Base-by-base conservation (phyloP, 2,329 filamentous ascomycete genomes). In the Endoconidiophora laricicola region DNA sequence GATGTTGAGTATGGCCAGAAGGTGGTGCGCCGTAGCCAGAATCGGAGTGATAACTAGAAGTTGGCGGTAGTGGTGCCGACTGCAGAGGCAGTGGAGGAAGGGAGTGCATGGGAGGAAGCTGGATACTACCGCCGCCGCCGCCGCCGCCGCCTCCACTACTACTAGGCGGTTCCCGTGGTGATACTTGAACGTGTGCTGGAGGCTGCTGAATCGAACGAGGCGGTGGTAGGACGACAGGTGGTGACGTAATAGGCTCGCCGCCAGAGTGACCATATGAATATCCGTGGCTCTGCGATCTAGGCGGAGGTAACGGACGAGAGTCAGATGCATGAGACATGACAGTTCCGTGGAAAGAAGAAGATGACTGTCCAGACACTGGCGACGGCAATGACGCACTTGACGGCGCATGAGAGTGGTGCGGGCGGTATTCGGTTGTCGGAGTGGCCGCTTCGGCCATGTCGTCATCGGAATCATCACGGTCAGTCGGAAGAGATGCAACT, bases 391-490 rank as follows among this genome's bases (percentile, higher is more conserved):
- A 52, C 6, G 22, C 43, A 45, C 16, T 55, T 40, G 43, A 52
- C 42, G 24, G 38, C 29, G 47, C 29, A 18, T 10, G 22, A 23
- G 18, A 23, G 18, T 51, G 54, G 44, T 46, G 26, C 16, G 45
- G 51, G 18, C 42, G 49, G 10, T 46, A 46, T 44, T 38, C 47
- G 20, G 47, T n/a, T 48, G 54, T 44, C 14, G 55, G 49, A 12
- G 54, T 50, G 24, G 46, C 16, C 18, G 46, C 29, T 10, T 43
- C 54, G 48, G 20, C 45, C 44, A 33, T 46, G 38, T 62, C 60
- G 9, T 68, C 67, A 22, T 65, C 63, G 14, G 67, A 68, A 12
- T 73, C 71, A 18, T 76, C 73, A n/a, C 67, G 70, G 6, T 69
- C 72, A 52, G 36, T 39, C 9, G 46, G 36, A n/a, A 39, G 18